Evolutionary conservation across 352 stramenopile species (phyloP).

Genomic region (Globisporangium cystogenes): DNA sequence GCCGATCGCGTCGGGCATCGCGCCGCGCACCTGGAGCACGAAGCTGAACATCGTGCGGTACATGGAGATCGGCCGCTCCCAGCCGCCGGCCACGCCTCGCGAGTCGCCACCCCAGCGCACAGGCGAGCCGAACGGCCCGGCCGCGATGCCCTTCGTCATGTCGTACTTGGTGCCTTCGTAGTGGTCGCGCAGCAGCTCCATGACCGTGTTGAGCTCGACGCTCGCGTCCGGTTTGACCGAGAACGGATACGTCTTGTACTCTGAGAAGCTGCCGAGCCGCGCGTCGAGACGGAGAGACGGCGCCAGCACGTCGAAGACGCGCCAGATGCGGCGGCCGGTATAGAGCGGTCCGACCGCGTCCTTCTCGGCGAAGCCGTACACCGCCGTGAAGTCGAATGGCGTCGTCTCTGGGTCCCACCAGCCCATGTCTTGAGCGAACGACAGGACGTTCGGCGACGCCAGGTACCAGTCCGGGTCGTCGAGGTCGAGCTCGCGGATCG

Average conservation of each 20-base stretch:
- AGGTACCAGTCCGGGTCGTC: conserved; percentile 80
- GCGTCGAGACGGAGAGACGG: conserved; percentile 73
- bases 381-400: conserved; percentile 64
- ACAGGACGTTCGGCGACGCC: conserved; percentile 83
- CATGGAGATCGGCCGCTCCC: conserved; percentile 85
- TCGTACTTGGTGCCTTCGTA: conserved; percentile 84
- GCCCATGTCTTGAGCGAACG: conserved; percentile 77
- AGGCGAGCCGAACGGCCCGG: conserved; percentile 84
- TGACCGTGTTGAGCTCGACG: conserved; percentile 43
- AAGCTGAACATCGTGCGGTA: conserved; percentile 84
- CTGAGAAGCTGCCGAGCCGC: conserved; percentile 47
- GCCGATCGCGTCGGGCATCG: conserved; percentile 26
- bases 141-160: conserved; percentile 58
- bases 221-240: conserved; percentile 68
- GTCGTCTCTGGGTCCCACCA: conserved; percentile 66
- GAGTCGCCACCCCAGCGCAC: conserved; percentile 62
- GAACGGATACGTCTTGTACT: conserved; percentile 87
- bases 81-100: conserved; percentile 42
- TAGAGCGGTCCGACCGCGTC: conserved; percentile 63
- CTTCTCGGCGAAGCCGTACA: conserved; percentile 61
- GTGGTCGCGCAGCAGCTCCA: conserved; percentile 75
- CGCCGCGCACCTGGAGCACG: conserved; percentile 27
- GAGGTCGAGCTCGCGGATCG: conserved; percentile 87
- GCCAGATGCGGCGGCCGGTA: conserved; percentile 84
- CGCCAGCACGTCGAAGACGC: conserved; percentile 75